phyloP scores from a whole-genome alignment of 129 eudicot species.

The Tanacetum coccineum region DNA sequence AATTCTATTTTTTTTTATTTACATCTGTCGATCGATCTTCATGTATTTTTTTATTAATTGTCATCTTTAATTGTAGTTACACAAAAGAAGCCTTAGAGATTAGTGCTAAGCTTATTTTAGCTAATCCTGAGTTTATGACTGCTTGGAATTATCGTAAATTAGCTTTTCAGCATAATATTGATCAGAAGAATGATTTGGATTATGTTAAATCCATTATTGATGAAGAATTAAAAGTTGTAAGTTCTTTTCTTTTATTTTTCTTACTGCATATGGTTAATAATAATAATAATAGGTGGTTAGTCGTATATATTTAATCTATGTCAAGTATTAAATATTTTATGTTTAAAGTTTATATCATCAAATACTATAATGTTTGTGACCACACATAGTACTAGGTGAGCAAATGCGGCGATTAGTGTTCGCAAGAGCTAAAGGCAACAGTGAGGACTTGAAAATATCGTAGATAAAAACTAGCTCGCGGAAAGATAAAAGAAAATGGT shows the following conservation, averaged over 20 bases:
- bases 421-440: neutral
- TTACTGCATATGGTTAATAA: too few species aligned
- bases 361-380: neutral
- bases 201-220: constrained; percentile 41
- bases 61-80: constrained; percentile 38
- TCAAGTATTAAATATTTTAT: too few species aligned
- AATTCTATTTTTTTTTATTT: neutral
- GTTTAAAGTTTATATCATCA: too few species aligned
- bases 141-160: constrained; percentile 94
- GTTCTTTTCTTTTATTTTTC: constrained; percentile 16
- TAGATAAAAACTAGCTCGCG: constrained; percentile 1
- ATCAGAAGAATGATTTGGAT: neutral
- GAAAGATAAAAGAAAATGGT: neutral
- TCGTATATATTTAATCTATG: too few species aligned
- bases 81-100: constrained; percentile 75
- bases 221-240: constrained; percentile 68
- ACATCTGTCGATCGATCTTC: constrained; percentile 11
- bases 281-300: too few species aligned
- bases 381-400: neutral
- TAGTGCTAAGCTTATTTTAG: constrained; percentile 61
- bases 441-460: too few species aligned
- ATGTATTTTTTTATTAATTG: neutral
- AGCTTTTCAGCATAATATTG: constrained; percentile 41
- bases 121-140: constrained; percentile 74
- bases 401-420: neutral